These are phyloP conservation scores for Ormosia semicastrata DNA, from an alignment of 306 rosid species.

Conservation along the genomic window DNA sequence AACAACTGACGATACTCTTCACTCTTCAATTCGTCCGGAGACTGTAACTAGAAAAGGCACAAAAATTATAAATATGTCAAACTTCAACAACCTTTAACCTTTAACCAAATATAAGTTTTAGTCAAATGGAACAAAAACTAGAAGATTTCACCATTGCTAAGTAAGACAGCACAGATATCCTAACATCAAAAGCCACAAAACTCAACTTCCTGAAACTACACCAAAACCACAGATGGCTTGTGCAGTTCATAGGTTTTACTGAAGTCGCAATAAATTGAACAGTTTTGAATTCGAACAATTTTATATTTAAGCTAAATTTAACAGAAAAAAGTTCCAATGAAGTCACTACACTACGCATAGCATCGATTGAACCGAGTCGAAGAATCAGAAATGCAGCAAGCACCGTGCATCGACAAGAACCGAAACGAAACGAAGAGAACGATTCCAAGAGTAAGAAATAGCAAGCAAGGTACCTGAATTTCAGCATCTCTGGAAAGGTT, in stretches of 20 bases:
- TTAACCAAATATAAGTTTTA: background rate
- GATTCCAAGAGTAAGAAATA: background rate
- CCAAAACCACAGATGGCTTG: background rate
- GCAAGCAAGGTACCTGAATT: slow-evolving; percentile 41
- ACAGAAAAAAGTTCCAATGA: background rate
- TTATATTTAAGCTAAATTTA: background rate
- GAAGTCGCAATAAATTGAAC: background rate
- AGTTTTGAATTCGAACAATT: background rate
- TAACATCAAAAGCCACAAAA: slow-evolving; percentile 6
- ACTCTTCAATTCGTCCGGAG: slow-evolving; percentile 56
- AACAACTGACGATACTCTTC: slow-evolving; percentile 96
- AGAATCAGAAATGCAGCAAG: slow-evolving; percentile 20
- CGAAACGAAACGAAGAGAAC: background rate
- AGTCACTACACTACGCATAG: background rate
- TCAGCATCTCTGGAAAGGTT: slow-evolving; percentile 40
- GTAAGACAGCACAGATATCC: background rate
- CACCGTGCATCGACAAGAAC: background rate
- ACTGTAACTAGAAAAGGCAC: slow-evolving; percentile 36
- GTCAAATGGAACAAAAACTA: background rate
- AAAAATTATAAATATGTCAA: background rate
- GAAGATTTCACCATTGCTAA: background rate
- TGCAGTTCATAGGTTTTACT: background rate
- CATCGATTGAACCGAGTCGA: background rate
- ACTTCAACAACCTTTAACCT: background rate
- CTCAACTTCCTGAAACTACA: background rate